Base-by-base conservation (phyloP, 805 yeast genomes). In the Pichia gijzeniarum region DNA sequence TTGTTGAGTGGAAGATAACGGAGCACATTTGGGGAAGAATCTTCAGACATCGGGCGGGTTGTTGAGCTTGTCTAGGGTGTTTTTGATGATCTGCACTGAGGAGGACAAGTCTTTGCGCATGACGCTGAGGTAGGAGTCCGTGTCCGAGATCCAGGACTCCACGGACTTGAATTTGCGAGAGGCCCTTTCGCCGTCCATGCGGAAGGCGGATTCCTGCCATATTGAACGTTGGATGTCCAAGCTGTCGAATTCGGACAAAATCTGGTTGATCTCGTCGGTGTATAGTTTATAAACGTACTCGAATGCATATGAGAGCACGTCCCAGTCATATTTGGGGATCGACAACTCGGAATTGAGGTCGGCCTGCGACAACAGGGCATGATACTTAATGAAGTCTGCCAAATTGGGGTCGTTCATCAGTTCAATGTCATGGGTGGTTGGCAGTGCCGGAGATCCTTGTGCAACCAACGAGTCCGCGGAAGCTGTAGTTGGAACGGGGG, bases 141-240 rank as follows among this genome's bases (percentile, higher is more conserved):
- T 41, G 17, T 51, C 48, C 4, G 41, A 27, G 2, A 54, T 44
- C 62, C 60, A 58, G 7, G 43, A 27, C 34, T 53, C 58, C 14
- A 52, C 38, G 3, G 31, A 35, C 21, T 48, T 38, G 14, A 58
- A 40, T 20, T 58, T 41, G 5, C 27, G 38, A 4, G 53, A 38
- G 10, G 60, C 54, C n/a, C 56, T 43, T n/a, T 46, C 51, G 14
- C 54, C 54, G 35, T 59, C 63, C 28, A 53, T 40, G 30, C 54
- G 48, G 38, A 52, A 49, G 1, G 57, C 63, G 1, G 61, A 46
- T 34, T 59, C 61, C 25, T 52, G 55, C 63, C 63, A 59, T 7
- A 53, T 45, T 14, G 56, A 47, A 16, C 62, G 44, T 42, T 43
- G 48, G 16, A 44, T 40, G 33, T 58, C 57, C 14, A 59, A 25